Base-by-base conservation (phyloP, 352 stramenopile genomes). In the Phytophthora multivora region DNA sequence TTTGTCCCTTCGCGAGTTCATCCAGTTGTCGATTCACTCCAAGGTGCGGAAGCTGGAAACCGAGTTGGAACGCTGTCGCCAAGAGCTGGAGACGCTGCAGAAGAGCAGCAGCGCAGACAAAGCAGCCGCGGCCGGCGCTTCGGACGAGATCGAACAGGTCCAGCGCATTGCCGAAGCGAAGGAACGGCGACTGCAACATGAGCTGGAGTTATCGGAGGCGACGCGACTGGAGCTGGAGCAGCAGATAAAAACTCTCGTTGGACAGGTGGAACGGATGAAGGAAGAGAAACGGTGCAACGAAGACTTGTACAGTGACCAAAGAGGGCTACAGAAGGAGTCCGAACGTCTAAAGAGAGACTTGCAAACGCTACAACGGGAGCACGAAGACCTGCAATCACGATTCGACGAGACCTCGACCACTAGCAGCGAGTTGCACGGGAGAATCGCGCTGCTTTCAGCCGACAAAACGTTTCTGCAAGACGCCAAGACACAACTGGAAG, bases 391-490 rank as follows among this genome's bases (percentile, higher is more conserved):
- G 7, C 26, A 59, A 19, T 53, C 45, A 1, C 56, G 63, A 15
- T 42, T 61, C 18, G 63, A 79, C 2, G 47, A 69, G 28, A 48
- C 64, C 8, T 45, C 45, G n/a, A 38, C 46, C 10, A 46, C 43
- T 10, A 54, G 58, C 12, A 62, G 73, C 10, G 64, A 75, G 11
- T 42, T 80, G 9, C 61, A 83, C 28, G 71, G 90, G 38, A 68
- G 75, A 40, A 67, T 85, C 1, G 42, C 54, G 5, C 28, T 94
- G 6, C 36, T 94, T 40, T 69, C 36, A 12, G 72, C 72, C 1
- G 85, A 94, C 49, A 94, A 94, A 47, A 51, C 61, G 11, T 94
- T 88, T 38, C 39, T 91, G 0, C 54, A 75, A 36, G 69, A 91
- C 15, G 66, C 72, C 10, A 90, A 89, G 43, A 59, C 65, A 12